A percentile compares a stretch with the other conserved stretches of the same genome.
phyloP scores from a whole-genome alignment of 177 flowering plant genomes.

The Tripterygium wilfordii region DNA sequence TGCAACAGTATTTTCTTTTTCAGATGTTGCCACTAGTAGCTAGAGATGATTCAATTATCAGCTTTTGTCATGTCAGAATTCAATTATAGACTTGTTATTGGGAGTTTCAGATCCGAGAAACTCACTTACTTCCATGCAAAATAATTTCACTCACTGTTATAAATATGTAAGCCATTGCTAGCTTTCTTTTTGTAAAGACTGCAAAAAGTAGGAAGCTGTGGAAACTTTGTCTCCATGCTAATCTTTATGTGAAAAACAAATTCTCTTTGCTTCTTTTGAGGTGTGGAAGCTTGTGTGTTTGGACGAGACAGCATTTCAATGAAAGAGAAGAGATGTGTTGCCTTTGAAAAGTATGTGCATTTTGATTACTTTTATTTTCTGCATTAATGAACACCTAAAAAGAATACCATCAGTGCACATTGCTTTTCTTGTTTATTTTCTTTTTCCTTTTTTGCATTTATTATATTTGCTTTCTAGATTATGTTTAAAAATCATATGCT shows the following conservation, averaged over 20 bases:
- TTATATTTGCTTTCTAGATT: constrained; percentile 17
- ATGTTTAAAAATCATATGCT: constrained; percentile 10
- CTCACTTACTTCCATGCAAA: constrained; percentile 34
- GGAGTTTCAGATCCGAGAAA: constrained; percentile 25
- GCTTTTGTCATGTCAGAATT: not conserved
- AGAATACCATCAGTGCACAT: constrained; percentile 12
- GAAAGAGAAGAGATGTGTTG: constrained; percentile 20
- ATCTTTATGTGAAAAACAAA: no score
- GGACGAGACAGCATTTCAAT: constrained; percentile 1
- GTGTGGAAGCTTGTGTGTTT: constrained; percentile 19
- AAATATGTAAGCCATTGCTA: constrained; percentile 18
- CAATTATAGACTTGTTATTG: constrained; percentile 21
- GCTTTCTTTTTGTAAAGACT: constrained; percentile 28
- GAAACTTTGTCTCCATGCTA: constrained; percentile 42
- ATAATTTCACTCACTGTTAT: constrained; percentile 7
- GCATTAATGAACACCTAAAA: constrained; percentile 14
- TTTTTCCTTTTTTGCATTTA: constrained; percentile 1
- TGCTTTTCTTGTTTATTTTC: constrained; percentile 1
- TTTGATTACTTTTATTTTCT: constrained; percentile 19
- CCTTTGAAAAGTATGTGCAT: constrained; percentile 17
- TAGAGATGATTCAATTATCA: not conserved
- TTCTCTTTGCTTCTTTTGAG: no score
- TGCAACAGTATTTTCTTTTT: not conserved
- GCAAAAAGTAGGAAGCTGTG: constrained; percentile 24
- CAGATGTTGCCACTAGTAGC: not conserved